Evolutionary conservation across 2,329 filamentous ascomycete species (phyloP), one percentile per base, ranked within the genome.

Genomic region (Stachybotrys chlorohalonatus): DNA sequence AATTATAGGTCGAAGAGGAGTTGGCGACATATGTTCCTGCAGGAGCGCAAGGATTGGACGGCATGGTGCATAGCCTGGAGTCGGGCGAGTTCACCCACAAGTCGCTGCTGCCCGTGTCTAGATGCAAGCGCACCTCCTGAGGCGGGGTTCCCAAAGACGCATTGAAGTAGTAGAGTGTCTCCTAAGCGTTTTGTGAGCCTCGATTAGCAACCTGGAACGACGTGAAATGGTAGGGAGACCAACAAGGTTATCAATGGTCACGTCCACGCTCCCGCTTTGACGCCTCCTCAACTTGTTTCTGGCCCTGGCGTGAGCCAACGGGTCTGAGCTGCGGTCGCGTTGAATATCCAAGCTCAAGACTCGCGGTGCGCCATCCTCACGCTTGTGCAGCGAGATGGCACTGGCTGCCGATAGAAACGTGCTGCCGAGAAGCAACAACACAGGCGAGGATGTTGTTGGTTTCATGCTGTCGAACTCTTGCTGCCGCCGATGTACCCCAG

Each of bases 1-100:
- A 90, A 39, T 78, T 64, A 69, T 92, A 93, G 2, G 90, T 89
- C 2, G 87, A 90, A 0, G 90, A 95, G 1, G 76, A 70, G 66
- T 88, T 86, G 47, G 87, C 79, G 48, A 72, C 68, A 69, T 91
- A 95, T 1, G 83, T 83, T 13, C 89, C 89, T 1, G 82, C 79
- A 16, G 70, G 71, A 6, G 69, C 63, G 64, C 90, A 94, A 1
- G 79, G 78, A 13, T 75, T 65, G 1, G 68, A 66, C 1, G 65
- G 62, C 5, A 68, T 63, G 7, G 66, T 63, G 66, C 90, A 95
- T 15, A 89, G 69, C 1, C 63, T 55, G 1, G 88, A 92, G 51
- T 68, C 69, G 3, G 76, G 72, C 2, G 83, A 80, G 64, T 95
- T 94, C 7, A 87, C 80, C 84, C 84, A 87, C 24, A 87, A 70